phyloP scores from a whole-genome alignment of 139 green algal genomes.

The Tetraselmis chui region DNA sequence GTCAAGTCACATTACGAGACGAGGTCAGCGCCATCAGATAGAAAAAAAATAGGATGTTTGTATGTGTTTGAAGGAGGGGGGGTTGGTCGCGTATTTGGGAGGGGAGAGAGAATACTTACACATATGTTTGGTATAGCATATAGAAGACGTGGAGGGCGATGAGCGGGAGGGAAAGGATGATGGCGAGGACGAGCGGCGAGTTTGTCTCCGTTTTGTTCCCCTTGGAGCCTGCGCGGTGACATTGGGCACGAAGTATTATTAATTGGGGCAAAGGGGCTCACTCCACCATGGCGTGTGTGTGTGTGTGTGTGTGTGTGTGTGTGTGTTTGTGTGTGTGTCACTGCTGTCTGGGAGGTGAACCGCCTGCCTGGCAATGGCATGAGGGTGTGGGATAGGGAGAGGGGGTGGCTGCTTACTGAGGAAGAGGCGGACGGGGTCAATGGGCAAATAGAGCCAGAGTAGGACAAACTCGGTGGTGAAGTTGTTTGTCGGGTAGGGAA shows the following conservation, averaged over 20 bases:
- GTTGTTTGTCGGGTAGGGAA: constrained; percentile 39
- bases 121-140: constrained; percentile 50
- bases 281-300: too few species aligned
- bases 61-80: neutral
- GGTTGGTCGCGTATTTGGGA: neutral
- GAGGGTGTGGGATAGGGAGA: too few species aligned
- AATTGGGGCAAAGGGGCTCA: too few species aligned
- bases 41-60: too few species aligned
- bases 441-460: constrained; percentile 38
- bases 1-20: neutral
- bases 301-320: too few species aligned
- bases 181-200: constrained; percentile 35
- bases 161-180: constrained; percentile 31
- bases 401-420: constrained; percentile 22
- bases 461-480: constrained; percentile 51
- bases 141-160: constrained; percentile 50
- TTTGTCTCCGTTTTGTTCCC: constrained; percentile 54
- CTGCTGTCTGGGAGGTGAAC: too few species aligned
- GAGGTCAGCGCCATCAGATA: too few species aligned
- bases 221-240: constrained; percentile 34
- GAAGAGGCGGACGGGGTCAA: constrained; percentile 43
- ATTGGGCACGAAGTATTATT: too few species aligned
- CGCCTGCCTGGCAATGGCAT: too few species aligned
- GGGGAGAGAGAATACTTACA: constrained; percentile 28
- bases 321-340: too few species aligned